A percentile compares a stretch with the other conserved stretches of the same genome.
phyloP scores from a whole-genome alignment of 164 flowering plant genomes.

The Stephania cephalantha region DNA sequence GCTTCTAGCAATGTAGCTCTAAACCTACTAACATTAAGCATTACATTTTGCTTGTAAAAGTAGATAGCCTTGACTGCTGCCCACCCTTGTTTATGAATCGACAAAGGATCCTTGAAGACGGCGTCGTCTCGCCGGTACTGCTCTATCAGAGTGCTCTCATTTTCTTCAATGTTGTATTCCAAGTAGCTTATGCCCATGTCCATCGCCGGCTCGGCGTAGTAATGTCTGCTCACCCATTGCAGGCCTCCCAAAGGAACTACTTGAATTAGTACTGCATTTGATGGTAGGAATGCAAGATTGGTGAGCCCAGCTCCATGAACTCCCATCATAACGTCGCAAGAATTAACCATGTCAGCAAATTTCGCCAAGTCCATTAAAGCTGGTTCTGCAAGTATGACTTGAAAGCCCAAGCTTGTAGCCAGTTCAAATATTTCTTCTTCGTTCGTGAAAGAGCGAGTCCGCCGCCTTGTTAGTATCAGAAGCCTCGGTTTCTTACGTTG shows the following conservation, averaged over 20 bases:
- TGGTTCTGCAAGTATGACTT: constrained; percentile 47
- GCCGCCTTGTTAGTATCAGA: constrained; percentile 47
- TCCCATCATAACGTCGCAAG: constrained; percentile 74
- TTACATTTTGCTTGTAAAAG: constrained; percentile 55
- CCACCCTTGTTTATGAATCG: constrained; percentile 46
- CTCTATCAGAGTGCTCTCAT: constrained; percentile 56
- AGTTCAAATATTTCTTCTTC: constrained; percentile 25
- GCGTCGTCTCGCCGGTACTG: constrained; percentile 52
- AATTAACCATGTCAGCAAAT: constrained; percentile 51
- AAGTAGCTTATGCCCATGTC: constrained; percentile 61
- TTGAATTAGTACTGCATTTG: constrained; percentile 61
- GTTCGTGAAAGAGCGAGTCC: constrained; percentile 42
- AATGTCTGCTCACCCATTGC: constrained; percentile 31
- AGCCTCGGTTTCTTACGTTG: constrained; percentile 40
- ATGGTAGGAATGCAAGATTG: constrained; percentile 69
- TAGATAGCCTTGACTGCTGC: constrained; percentile 26
- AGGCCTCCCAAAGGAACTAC: constrained; percentile 58
- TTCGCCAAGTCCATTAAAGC: constrained; percentile 14
- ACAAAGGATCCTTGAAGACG: constrained; percentile 43
- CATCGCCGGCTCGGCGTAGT: constrained; percentile 48
- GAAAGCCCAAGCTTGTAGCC: constrained; percentile 51
- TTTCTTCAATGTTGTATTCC: constrained; percentile 45
- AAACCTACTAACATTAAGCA: constrained; percentile 46
- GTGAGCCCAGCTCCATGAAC: constrained; percentile 92
- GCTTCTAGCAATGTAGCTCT: constrained; percentile 41